phyloP scores from a whole-genome alignment of 768 basidiomycete genomes.

The Thelephora ganbajun region DNA sequence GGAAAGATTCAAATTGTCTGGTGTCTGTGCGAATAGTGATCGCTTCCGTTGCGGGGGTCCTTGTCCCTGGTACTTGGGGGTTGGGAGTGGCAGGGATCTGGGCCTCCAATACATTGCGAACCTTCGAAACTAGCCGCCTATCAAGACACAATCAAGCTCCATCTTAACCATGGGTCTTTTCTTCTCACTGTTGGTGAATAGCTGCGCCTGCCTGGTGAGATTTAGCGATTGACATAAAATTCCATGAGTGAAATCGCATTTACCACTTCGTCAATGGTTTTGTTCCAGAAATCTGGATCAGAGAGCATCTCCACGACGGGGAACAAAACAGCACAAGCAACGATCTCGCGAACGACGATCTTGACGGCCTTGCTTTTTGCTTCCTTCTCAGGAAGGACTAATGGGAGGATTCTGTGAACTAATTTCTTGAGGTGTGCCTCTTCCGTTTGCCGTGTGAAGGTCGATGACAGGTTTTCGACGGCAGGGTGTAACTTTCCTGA shows the following conservation, averaged over 20 bases:
- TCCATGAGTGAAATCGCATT: constrained; percentile 17
- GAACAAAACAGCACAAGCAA: constrained; percentile 68
- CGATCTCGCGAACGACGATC: constrained; percentile 69
- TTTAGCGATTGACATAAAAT: constrained; percentile 3
- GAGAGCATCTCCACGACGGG: constrained; percentile 87
- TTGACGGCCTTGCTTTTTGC: constrained; percentile 52
- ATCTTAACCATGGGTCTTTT: constrained; percentile 28
- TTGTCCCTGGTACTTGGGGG: constrained; percentile 25
- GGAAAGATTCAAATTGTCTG: constrained; percentile 83
- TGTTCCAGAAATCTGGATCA: constrained; percentile 97
- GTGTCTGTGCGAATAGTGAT: constrained; percentile 75
- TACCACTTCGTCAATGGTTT: constrained; percentile 82
- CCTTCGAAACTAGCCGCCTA: constrained; percentile 78
- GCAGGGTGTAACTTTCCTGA: constrained; percentile 66
- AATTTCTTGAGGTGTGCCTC: constrained; percentile 70
- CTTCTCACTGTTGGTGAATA: constrained; percentile 56
- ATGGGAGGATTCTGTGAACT: constrained; percentile 57
- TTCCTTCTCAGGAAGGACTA: constrained; percentile 67
- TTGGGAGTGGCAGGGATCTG: constrained; percentile 46
- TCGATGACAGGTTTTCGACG: constrained; percentile 76
- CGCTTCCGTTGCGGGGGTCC: constrained; percentile 37
- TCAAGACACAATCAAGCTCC: constrained; percentile 1
- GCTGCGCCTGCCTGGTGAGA: constrained; percentile 42
- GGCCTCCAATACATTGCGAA: constrained; percentile 71
- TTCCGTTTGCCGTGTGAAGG: constrained; percentile 81